These are phyloP conservation scores for Erodium texanum DNA, from an alignment of 441 rosid species.

Conservation along the genomic window DNA sequence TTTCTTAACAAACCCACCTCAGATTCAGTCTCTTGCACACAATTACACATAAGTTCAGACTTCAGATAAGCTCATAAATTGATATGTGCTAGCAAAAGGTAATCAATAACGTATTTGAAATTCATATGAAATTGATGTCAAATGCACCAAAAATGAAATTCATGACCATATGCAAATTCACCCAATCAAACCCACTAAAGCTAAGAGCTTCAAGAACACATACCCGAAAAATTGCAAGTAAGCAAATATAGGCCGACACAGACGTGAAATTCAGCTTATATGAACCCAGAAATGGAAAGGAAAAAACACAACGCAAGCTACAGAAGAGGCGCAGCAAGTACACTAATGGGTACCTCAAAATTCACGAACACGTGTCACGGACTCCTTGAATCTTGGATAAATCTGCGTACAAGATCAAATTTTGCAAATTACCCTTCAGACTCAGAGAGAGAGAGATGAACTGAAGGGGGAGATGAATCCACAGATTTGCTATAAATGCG, in stretches of 20 bases:
- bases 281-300: neutral
- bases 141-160: constrained; percentile 2
- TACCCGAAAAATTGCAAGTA: too few relatives aligned
- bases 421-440: neutral
- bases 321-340: neutral
- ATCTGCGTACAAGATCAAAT: neutral
- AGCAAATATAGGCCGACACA: too few relatives aligned
- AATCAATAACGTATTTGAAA: neutral
- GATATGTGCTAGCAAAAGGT: neutral
- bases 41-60: neutral
- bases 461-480: too few relatives aligned
- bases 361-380: neutral
- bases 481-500: neutral
- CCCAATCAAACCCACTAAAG: constrained; percentile 9
- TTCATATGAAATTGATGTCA: constrained; percentile 16
- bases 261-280: neutral
- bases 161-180: neutral
- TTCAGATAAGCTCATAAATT: neutral
- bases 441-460: neutral
- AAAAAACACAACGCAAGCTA: neutral
- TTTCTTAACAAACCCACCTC: constrained; percentile 24
- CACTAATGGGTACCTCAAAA: neutral
- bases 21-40: constrained; percentile 21
- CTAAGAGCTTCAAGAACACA: too few relatives aligned
- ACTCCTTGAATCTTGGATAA: neutral